Conservation (phyloP, 2,329 filamentous ascomycete species). For the Plectosphaerella sp. region DNA sequence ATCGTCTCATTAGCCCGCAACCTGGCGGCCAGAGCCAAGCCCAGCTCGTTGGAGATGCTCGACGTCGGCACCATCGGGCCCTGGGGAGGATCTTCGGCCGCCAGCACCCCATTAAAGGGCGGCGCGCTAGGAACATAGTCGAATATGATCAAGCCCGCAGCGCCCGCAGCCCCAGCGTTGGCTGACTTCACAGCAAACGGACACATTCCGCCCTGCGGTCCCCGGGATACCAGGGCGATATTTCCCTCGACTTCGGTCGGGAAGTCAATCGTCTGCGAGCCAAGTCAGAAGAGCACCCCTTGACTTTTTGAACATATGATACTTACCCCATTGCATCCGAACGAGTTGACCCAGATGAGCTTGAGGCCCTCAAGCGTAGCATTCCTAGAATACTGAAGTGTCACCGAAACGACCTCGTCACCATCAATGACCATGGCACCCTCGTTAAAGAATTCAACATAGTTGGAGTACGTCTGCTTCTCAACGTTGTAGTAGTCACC, state of each 20-base stretch:
- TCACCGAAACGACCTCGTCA: constrained; percentile 13
- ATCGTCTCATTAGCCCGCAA: constrained; percentile 28
- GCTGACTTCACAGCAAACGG: constrained; percentile 51
- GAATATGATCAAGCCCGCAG: constrained; percentile 50
- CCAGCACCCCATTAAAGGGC: constrained; percentile 39
- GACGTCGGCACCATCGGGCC: constrained; percentile 41
- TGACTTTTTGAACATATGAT: background rate
- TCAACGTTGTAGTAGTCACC: constrained; percentile 26
- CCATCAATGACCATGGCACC: constrained; percentile 15
- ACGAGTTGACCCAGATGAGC: constrained; percentile 37
- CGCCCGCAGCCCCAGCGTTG: constrained; percentile 48
- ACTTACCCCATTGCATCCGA: constrained; percentile 38
- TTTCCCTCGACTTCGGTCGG: constrained; percentile 40
- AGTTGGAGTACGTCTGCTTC: constrained; percentile 21
- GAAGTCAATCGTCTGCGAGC: constrained; percentile 32
- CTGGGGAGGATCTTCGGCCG: constrained; percentile 17
- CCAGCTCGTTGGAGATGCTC: constrained; percentile 40
- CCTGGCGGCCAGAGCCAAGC: constrained; percentile 12
- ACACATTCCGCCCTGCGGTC: constrained; percentile 33
- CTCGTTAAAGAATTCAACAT: constrained; percentile 15
- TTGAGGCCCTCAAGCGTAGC: constrained; percentile 27
- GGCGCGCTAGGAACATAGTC: constrained; percentile 47
- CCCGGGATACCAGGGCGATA: constrained; percentile 53
- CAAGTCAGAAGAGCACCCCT: too few relatives aligned
- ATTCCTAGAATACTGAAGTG: constrained; percentile 31